phyloP scores from a whole-genome alignment of 441 rosid genomes.

The Rhodomyrtus psidioides region DNA sequence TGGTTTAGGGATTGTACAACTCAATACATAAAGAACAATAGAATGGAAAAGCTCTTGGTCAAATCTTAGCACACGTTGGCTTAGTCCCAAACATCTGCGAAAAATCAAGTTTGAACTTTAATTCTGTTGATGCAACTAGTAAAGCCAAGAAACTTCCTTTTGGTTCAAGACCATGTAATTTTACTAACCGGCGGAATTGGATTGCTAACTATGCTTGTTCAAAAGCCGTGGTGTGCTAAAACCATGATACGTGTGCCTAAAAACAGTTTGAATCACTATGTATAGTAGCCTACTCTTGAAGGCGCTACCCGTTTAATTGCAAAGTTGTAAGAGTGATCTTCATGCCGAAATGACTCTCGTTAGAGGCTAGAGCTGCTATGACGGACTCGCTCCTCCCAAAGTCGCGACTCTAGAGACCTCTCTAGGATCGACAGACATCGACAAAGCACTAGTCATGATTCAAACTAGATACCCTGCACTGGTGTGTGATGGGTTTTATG shows the following conservation, averaged over 20 bases:
- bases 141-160: background rate
- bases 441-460: background rate
- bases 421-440: background rate
- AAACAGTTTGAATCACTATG: background rate
- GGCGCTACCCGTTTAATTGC: background rate
- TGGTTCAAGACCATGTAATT: background rate
- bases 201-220: background rate
- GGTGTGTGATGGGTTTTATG: too few species aligned
- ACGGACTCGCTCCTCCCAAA: background rate
- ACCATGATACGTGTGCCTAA: background rate
- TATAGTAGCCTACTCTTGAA: background rate
- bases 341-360: rapidly evolving
- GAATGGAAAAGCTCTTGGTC: background rate
- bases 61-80: background rate
- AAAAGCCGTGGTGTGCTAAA: background rate
- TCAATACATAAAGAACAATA: background rate
- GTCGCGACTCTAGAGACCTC: background rate
- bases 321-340: background rate
- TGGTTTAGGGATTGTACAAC: background rate
- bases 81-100: background rate
- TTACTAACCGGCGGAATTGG: background rate
- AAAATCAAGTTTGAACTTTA: background rate
- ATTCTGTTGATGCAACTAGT: background rate
- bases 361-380: background rate
- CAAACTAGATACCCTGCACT: background rate